These are phyloP conservation scores for Chamaecyparis obtusa DNA, from an alignment of 75 land plant species.

Conservation along the genomic window DNA sequence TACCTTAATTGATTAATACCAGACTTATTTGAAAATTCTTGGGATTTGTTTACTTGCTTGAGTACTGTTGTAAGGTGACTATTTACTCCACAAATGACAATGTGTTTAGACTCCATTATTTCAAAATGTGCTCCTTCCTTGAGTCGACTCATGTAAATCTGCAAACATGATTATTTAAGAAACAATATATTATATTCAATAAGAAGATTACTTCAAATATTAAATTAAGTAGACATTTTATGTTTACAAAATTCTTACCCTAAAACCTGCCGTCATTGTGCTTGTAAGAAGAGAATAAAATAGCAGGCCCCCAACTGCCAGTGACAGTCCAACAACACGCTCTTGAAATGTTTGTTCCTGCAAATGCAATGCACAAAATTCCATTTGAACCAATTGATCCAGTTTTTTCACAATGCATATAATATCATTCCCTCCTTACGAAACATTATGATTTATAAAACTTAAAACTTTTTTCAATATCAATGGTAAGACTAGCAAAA, in stretches of 20 bases:
- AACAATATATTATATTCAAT: not conserved
- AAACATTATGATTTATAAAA: not conserved
- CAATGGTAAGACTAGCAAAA: constrained; percentile 12
- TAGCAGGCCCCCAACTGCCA: constrained; percentile 86
- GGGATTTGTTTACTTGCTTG: constrained; percentile 84
- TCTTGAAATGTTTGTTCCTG: constrained; percentile 80
- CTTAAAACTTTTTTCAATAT: not conserved
- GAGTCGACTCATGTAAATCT: constrained; percentile 80
- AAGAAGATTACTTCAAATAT: not conserved
- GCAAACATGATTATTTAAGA: constrained; percentile 11
- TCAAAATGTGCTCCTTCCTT: constrained; percentile 91
- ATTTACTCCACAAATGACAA: constrained; percentile 88
- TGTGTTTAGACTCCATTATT: constrained; percentile 78
- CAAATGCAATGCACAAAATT: not conserved
- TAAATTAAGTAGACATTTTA: not conserved
- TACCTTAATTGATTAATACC: constrained; percentile 83
- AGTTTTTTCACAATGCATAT: not conserved
- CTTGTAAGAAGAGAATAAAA: constrained; percentile 83
- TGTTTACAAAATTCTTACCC: constrained; percentile 39
- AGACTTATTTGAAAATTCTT: constrained; percentile 66
- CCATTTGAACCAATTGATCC: not conserved
- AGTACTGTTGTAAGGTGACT: constrained; percentile 72
- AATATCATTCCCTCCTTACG: not conserved
- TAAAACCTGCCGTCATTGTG: constrained; percentile 88
- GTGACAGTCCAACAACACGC: constrained; percentile 66